These are phyloP conservation scores for Dalbergia oliveri DNA, from an alignment of 306 rosid genomes.

Conservation along the genomic window DNA sequence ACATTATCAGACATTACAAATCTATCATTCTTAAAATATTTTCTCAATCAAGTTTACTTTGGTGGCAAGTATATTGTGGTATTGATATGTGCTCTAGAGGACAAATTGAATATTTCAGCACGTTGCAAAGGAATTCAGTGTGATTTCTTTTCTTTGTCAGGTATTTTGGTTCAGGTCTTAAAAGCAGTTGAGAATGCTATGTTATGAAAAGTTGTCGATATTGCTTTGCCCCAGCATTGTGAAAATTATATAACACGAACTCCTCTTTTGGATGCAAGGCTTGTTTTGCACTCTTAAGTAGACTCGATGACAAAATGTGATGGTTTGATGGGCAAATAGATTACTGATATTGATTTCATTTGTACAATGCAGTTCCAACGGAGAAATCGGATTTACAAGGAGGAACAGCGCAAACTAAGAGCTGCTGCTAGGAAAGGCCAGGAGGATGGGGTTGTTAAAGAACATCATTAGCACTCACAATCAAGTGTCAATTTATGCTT, in stretches of 20 bases:
- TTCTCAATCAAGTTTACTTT: slow-evolving; percentile 24
- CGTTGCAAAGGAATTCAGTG: too few relatives aligned
- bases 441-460: slow-evolving; percentile 61
- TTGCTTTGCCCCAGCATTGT: slow-evolving; percentile 7
- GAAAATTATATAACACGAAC: not conserved
- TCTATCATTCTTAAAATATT: slow-evolving; percentile 7
- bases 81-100: too few relatives aligned
- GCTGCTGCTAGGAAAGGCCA: slow-evolving; percentile 72
- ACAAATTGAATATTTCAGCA: too few relatives aligned
- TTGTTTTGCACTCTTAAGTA: slow-evolving; percentile 12
- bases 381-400: slow-evolving; percentile 92
- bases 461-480: slow-evolving; percentile 59
- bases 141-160: too few relatives aligned
- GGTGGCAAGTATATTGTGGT: not conserved
- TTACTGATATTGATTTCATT: slow-evolving; percentile 36
- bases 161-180: slow-evolving; percentile 19
- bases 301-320: not conserved
- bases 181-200: slow-evolving; percentile 26
- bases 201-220: not conserved
- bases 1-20: slow-evolving; percentile 1
- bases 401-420: slow-evolving; percentile 93
- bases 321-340: slow-evolving; percentile 21
- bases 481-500: slow-evolving; percentile 45
- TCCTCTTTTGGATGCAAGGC: not conserved
- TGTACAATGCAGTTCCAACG: slow-evolving; percentile 71